phyloP scores from a whole-genome alignment of 2,329 filamentous ascomycete genomes.

The Piedraia hortae region DNA sequence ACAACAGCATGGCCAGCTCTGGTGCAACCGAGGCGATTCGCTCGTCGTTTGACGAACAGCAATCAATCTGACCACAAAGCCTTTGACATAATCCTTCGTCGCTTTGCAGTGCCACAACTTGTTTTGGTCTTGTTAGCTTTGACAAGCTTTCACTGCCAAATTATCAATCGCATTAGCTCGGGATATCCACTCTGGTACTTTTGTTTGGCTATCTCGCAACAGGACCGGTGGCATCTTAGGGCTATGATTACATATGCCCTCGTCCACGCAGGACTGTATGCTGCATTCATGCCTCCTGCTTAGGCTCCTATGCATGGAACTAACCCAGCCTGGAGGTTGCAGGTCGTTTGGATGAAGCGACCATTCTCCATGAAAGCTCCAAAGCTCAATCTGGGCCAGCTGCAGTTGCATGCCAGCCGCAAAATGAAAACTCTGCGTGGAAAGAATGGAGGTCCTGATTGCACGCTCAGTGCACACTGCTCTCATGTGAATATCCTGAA shows the following conservation, averaged over 20 bases:
- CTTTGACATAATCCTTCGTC: conserved; percentile 13
- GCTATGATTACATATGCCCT: conserved; percentile 60
- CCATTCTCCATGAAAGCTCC: no score
- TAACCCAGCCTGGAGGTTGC: no score
- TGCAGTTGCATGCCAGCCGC: no score
- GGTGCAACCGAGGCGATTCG: conserved; percentile 1
- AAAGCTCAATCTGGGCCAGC: no score
- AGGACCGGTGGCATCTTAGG: conserved; percentile 20
- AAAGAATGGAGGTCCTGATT: no score
- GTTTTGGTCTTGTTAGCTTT: conserved; percentile 43
- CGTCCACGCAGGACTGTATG: conserved; percentile 61
- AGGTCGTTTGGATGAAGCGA: no score
- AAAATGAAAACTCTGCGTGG: no score
- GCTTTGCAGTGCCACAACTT: conserved; percentile 45
- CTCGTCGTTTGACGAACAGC: conserved; percentile 1
- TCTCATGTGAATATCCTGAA: no score
- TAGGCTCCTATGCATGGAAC: conserved; percentile 2
- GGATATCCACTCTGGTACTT: conserved; percentile 78
- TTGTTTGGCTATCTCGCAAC: conserved; percentile 31
- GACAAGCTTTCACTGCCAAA: conserved; percentile 74
- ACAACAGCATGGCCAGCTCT: conserved; percentile 23
- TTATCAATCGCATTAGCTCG: conserved; percentile 68
- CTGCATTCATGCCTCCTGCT: conserved; percentile 75
- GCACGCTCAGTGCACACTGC: no score
- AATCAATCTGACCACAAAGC: conserved; percentile 2